phyloP scores from a whole-genome alignment of 495 filamentous ascomycete species.

The Annulohypoxylon bovei region DNA sequence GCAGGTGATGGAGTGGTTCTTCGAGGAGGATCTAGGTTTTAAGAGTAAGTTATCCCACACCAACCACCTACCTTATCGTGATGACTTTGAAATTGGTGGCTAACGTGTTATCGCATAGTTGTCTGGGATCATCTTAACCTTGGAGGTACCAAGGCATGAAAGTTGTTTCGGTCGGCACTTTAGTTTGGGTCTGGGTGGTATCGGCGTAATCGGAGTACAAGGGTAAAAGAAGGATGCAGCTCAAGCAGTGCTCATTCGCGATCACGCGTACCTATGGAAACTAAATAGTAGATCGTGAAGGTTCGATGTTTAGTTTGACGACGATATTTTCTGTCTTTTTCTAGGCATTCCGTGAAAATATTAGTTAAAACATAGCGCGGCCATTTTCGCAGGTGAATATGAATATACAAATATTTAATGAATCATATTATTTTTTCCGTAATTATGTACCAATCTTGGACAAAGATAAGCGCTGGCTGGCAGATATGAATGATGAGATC shows the following conservation, averaged over 20 bases:
- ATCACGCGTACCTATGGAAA: background rate
- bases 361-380: background rate
- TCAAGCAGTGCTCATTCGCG: background rate
- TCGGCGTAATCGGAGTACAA: slow-evolving; percentile 14
- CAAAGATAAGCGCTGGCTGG: background rate
- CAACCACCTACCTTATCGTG: background rate
- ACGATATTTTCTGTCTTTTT: background rate
- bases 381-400: background rate
- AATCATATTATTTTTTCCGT: background rate
- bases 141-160: slow-evolving; percentile 46
- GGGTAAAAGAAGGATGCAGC: background rate
- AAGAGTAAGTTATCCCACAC: slow-evolving; percentile 52
- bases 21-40: slow-evolving; percentile 74
- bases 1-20: slow-evolving; percentile 67
- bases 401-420: background rate
- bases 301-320: background rate
- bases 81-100: background rate
- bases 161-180: background rate
- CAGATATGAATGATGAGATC: background rate
- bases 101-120: slow-evolving; percentile 49
- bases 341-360: background rate
- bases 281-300: slow-evolving; percentile 11
- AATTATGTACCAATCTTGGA: background rate
- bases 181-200: slow-evolving; percentile 6
- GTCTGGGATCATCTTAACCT: slow-evolving; percentile 67